A percentile compares a stretch with the other conserved stretches of the same genome.
phyloP scores from a whole-genome alignment of 2,329 filamentous ascomycete genomes.

The Xylariaceae sp. region DNA sequence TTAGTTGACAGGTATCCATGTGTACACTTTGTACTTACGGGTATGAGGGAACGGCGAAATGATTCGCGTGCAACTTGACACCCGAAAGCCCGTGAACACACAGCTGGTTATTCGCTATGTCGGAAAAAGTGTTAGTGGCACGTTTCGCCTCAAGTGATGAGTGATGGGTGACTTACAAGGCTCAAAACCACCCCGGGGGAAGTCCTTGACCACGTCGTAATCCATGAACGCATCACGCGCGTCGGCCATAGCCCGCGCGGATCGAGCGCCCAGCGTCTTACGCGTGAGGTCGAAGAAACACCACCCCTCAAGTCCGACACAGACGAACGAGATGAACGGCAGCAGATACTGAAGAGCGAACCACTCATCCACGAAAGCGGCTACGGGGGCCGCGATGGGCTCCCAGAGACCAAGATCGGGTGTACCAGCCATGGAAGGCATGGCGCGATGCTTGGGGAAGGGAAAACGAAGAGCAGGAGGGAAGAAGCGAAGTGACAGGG shows the following conservation, averaged over 20 bases:
- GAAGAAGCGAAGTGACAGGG: neutral
- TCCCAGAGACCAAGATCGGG: slow-evolving; percentile 14
- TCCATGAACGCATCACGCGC: slow-evolving; percentile 15
- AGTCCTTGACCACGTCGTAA: slow-evolving; percentile 21
- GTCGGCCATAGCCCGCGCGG: slow-evolving; percentile 17
- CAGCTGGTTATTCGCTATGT: slow-evolving; percentile 20
- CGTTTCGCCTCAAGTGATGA: neutral
- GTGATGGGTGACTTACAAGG: slow-evolving; percentile 11
- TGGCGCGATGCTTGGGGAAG: slow-evolving; percentile 9
- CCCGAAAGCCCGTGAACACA: slow-evolving; percentile 20
- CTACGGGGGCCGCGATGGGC: slow-evolving; percentile 12
- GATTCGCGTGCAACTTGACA: slow-evolving; percentile 15
- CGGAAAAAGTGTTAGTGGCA: neutral
- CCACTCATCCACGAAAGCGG: slow-evolving; percentile 14
- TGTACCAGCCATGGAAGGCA: slow-evolving; percentile 21
- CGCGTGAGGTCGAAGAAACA: slow-evolving; percentile 22
- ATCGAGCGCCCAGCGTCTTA: slow-evolving; percentile 19
- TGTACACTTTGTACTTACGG: slow-evolving; percentile 7
- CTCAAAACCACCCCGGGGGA: slow-evolving; percentile 19
- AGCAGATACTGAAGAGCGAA: slow-evolving; percentile 18
- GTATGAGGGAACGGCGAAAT: slow-evolving; percentile 11
- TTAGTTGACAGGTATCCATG: neutral
- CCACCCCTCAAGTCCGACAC: slow-evolving; percentile 21
- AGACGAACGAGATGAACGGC: slow-evolving; percentile 22
- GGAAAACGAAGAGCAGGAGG: neutral